Base-by-base conservation (phyloP, 208 protist species). In the Angomonas deanei region DNA sequence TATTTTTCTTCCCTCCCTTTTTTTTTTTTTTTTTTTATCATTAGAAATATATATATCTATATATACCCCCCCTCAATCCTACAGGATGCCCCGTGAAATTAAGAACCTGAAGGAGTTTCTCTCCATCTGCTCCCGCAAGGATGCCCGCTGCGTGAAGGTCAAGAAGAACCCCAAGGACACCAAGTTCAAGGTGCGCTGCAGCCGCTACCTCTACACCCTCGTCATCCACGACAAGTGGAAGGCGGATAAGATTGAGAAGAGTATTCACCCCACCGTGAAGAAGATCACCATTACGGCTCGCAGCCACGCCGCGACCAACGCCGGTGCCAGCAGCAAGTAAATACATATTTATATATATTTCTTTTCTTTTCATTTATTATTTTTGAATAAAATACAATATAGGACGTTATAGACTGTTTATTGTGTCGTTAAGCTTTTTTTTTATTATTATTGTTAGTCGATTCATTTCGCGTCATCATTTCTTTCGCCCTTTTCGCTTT, bases 181-280 rank as follows among this genome's bases (percentile, higher is more conserved):
- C 66, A 97, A 97, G 85, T 97, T 97, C 84, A 97, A 97, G 87
- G 91, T 97, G 30, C 84, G 91, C 79, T 95, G 88, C 88, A 92
- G 84, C 74, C 82, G 83, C 59, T 97, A 87, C 80, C 85, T 97
- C 53, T 97, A 97, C 87, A 97, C 91, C 23, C 75, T 95, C 24
- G 88, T 97, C 64, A 74, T 97, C 33, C 63, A 79, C 54, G 91
- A 97, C 76, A 91, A 91, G 83, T 91, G 93, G 78, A 95, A 93
- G 79, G 88, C 91, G 4, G 80, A 92, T 46, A 94, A 94, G 76
- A 94, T 97, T 68, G 82, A 95, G 86, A 72, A 74, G 62, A 93
- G 86, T 50, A 97, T 97, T 58, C 91, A 93, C 72, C 84, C 86
- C 19, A 77, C 76, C 3, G 86, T 97, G 63, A 92, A 92, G 82